phyloP scores from a whole-genome alignment of 225 moss, liverwort and hornwort genomes.

The Ulota crispa region DNA sequence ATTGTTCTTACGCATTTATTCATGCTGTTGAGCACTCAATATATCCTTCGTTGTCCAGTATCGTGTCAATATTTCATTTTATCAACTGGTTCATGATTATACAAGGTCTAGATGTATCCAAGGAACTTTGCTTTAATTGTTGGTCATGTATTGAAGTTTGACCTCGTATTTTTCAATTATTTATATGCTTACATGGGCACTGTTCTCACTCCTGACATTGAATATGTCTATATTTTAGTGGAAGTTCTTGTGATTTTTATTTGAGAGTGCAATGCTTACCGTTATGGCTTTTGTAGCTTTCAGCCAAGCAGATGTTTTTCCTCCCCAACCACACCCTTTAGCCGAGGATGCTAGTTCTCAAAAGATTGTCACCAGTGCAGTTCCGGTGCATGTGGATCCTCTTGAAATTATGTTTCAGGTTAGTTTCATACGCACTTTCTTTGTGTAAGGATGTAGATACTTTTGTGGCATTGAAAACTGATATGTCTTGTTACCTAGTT shows the following conservation, averaged over 20 bases:
- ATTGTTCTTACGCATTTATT: constrained; percentile 25
- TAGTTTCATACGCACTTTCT: not conserved
- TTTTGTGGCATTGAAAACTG: constrained; percentile 3
- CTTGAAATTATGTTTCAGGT: constrained; percentile 76
- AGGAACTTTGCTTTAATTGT: not conserved
- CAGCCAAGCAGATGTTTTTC: constrained; percentile 75
- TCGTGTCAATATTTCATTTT: constrained; percentile 1
- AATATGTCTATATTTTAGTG: not conserved
- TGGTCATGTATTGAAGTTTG: constrained; percentile 6
- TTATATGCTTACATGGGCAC: not conserved
- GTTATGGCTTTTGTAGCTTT: constrained; percentile 55
- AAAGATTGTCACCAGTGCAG: constrained; percentile 39
- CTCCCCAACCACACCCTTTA: constrained; percentile 80
- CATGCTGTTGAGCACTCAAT: not conserved
- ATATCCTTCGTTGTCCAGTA: constrained; percentile 15
- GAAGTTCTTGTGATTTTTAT: not conserved
- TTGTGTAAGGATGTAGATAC: not conserved
- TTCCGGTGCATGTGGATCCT: constrained; percentile 59
- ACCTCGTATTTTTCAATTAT: not conserved
- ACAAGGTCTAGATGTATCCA: not conserved
- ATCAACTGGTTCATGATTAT: constrained; percentile 19
- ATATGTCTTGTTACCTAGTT: constrained; percentile 1
- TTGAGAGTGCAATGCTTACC: constrained; percentile 20
- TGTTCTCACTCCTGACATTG: not conserved
- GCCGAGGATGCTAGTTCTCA: constrained; percentile 54